Conservation (phyloP, 2,329 filamentous ascomycete genomes). For the Zopfia rhizophila region DNA sequence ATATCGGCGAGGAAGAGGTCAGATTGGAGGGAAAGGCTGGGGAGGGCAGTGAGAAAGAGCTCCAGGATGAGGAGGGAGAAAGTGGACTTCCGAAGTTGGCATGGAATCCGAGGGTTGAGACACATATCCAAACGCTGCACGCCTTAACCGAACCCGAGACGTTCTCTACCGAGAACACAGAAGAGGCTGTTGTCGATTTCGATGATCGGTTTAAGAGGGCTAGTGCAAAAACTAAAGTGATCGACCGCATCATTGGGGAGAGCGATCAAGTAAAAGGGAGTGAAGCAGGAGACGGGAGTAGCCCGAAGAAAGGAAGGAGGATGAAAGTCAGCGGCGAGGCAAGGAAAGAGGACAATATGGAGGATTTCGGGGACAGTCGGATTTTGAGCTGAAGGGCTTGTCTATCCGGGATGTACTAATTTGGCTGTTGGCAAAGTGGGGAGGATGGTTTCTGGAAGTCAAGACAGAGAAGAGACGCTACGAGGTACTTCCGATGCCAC, state of each 20-base stretch:
- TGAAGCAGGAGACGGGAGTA: conserved; percentile 2
- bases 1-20: neutral
- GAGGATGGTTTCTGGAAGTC: too few species aligned
- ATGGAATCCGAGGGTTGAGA: conserved; percentile 73
- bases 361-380: too few species aligned
- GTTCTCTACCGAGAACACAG: conserved; percentile 81
- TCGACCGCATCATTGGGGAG: conserved; percentile 74
- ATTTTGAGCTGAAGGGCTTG: too few species aligned
- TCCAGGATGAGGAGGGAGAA: neutral
- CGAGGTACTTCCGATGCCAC: too few species aligned
- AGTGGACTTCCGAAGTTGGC: conserved; percentile 58
- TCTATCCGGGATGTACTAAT: too few species aligned
- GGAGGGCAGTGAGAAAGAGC: neutral
- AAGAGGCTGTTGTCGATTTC: conserved; percentile 90
- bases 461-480: too few species aligned
- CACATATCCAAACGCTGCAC: conserved; percentile 79
- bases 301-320: conserved; percentile 23
- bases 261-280: conserved; percentile 44
- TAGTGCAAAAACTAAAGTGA: conserved; percentile 83
- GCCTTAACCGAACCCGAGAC: conserved; percentile 82
- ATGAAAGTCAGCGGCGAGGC: conserved; percentile 7
- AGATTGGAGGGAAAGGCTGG: neutral
- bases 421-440: too few species aligned
- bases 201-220: conserved; percentile 89
- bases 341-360: conserved; percentile 27